A percentile compares a stretch with the other conserved stretches of the same genome.
These are phyloP conservation scores for Apiotrichum montevideense DNA, from an alignment of 1,284 basidiomycete species.

Conservation along the genomic window DNA sequence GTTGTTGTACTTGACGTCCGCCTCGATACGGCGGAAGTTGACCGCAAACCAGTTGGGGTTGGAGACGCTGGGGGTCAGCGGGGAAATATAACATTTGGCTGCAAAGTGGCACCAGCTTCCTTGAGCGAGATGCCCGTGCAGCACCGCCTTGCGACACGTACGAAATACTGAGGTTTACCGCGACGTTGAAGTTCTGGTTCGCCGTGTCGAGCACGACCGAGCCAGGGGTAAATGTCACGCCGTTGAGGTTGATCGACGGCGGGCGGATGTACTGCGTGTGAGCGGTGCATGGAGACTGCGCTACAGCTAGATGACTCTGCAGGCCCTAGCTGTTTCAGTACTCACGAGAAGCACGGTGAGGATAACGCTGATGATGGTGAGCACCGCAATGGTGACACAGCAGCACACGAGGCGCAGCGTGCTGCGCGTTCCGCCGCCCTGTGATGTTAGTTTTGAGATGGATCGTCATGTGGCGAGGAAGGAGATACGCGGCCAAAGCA, in stretches of 20 bases:
- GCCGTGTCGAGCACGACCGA: not conserved
- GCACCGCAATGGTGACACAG: constrained; percentile 46
- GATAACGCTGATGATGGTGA: constrained; percentile 60
- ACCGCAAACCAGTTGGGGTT: constrained; percentile 84
- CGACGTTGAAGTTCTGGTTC: constrained; percentile 46
- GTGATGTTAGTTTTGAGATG: constrained; percentile 3
- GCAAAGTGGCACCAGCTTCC: too few relatives aligned
- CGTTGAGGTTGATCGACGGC: constrained; percentile 62
- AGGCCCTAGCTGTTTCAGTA: constrained; percentile 6
- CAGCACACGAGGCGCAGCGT: constrained; percentile 45
- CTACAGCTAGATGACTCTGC: too few relatives aligned
- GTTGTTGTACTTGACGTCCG: constrained; percentile 66
- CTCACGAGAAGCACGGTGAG: constrained; percentile 66
- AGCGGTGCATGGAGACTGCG: too few relatives aligned
- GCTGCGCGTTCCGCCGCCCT: constrained; percentile 41
- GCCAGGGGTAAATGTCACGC: constrained; percentile 48
- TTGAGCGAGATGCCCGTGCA: too few relatives aligned
- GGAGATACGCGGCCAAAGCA: too few relatives aligned
- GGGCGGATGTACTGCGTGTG: constrained; percentile 66
- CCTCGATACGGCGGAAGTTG: constrained; percentile 62
- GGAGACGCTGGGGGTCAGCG: constrained; percentile 54
- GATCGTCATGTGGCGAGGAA: too few relatives aligned
- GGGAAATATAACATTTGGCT: not conserved
- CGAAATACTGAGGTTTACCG: constrained; percentile 64
- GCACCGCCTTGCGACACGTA: constrained; percentile 42